Percentiles rank a stretch among this genome's conserved stretches.
phyloP scores from a whole-genome alignment of 257 asterid genomes.

The Solanum bukasovii region DNA sequence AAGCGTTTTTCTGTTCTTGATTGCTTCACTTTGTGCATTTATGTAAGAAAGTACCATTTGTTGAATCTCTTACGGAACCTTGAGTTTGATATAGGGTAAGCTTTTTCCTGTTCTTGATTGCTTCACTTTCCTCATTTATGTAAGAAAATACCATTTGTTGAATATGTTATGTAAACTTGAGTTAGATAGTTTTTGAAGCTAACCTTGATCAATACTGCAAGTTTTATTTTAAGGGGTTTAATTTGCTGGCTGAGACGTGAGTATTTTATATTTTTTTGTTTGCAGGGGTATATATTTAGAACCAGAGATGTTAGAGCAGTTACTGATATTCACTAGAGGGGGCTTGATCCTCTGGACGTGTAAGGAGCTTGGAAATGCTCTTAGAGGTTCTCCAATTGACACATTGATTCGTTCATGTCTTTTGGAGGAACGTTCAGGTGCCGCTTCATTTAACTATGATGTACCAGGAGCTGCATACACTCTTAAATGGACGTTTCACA shows the following conservation, averaged over 20 bases:
- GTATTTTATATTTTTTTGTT: neutral
- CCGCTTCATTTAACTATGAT: constrained; percentile 74
- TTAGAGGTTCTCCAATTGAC: constrained; percentile 88
- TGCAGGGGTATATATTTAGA: constrained; percentile 1
- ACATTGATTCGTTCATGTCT: constrained; percentile 89
- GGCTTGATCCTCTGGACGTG: constrained; percentile 98
- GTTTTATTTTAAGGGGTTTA: neutral
- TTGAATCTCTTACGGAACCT: neutral
- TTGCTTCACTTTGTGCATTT: neutral
- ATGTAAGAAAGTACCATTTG: neutral
- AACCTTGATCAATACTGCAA: neutral
- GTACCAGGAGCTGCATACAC: constrained; percentile 89
- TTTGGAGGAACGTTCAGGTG: constrained; percentile 94
- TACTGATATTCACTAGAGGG: constrained; percentile 86
- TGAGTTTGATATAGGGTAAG: neutral
- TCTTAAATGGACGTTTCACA: constrained; percentile 93
- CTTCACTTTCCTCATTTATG: neutral
- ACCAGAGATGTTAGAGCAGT: constrained; percentile 72
- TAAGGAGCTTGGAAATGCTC: constrained; percentile 91
- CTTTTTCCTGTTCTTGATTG: neutral
- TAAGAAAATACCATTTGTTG: neutral
- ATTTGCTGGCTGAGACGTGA: neutral
- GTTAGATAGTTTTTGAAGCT: neutral
- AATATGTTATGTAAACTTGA: neutral
- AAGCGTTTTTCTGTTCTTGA: neutral